phyloP scores from a whole-genome alignment of 192 early-diverging fungal species.

The Linnemannia hyalina region DNA sequence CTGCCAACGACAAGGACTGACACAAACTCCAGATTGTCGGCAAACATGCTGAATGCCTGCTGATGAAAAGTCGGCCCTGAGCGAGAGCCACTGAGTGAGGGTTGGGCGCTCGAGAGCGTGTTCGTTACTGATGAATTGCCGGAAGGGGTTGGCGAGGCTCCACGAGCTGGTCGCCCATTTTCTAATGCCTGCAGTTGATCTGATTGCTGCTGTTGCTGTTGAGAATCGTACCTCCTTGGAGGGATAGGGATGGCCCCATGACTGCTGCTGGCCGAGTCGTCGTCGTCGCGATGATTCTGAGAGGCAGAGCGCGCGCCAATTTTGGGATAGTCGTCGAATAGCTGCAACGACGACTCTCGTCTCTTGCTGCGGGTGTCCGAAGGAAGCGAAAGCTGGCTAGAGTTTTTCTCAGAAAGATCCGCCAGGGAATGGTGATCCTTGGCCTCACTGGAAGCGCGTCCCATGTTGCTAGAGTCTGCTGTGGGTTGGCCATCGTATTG shows the following conservation, averaged over 20 bases:
- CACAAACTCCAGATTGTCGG: conserved; percentile 46
- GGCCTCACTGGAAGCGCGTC: conserved; percentile 17
- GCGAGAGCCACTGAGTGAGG: conserved; percentile 15
- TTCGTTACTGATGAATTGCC: conserved; percentile 45
- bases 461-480: neutral
- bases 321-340: conserved; percentile 43
- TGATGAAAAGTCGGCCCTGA: conserved; percentile 29
- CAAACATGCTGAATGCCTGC: conserved; percentile 48
- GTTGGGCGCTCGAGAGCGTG: conserved; percentile 7
- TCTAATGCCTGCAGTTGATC: neutral
- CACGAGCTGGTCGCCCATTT: conserved; percentile 5
- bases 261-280: conserved; percentile 15
- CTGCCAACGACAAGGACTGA: conserved; percentile 63
- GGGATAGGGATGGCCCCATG: conserved; percentile 8
- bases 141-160: conserved; percentile 48
- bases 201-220: neutral
- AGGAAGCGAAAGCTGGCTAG: conserved; percentile 34
- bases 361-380: conserved; percentile 25
- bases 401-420: conserved; percentile 23
- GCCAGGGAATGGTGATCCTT: conserved; percentile 8
- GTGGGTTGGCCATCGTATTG: neutral
- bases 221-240: conserved; percentile 42
- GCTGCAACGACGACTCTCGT: conserved; percentile 37
- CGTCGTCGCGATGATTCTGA: conserved; percentile 36
- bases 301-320: conserved; percentile 36